These are phyloP conservation scores for Carex scoparia DNA, from an alignment of 176 grass and related monocot species.

Conservation along the genomic window DNA sequence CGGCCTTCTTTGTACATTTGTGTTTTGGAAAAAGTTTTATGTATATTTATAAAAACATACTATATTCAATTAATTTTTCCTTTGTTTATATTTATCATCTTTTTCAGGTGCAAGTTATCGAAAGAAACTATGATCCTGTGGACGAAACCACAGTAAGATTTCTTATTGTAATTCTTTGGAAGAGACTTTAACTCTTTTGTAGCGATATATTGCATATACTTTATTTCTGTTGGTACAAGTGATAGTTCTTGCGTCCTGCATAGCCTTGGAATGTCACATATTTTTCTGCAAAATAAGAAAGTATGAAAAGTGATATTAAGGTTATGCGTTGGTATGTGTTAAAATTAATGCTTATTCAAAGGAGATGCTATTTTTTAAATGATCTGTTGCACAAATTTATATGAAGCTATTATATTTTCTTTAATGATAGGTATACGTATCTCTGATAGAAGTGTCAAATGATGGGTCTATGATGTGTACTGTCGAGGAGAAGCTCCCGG, in stretches of 20 bases:
- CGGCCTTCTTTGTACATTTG: background rate
- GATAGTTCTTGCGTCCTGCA: background rate
- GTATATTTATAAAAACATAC: background rate
- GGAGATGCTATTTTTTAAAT: background rate
- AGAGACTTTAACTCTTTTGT: background rate
- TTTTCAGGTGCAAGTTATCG: conserved; percentile 79
- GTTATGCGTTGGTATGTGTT: background rate
- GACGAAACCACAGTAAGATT: conserved; percentile 73
- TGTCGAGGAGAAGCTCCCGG: conserved; percentile 81
- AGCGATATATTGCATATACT: background rate
- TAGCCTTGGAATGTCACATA: background rate
- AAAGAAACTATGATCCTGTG: conserved; percentile 91
- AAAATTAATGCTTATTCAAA: background rate
- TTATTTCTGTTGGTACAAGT: conserved; percentile 3
- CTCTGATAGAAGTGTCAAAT: conserved; percentile 65
- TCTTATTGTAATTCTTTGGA: background rate
- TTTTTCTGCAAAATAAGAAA: background rate
- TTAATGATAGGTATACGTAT: conserved; percentile 55
- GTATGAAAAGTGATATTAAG: background rate
- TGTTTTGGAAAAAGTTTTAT: background rate
- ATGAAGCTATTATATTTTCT: background rate
- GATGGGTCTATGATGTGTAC: conserved; percentile 86
- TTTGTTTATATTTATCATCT: conserved; percentile 19
- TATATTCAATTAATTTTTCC: background rate
- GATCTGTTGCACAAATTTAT: background rate